These are phyloP conservation scores for Dillenia suffruticosa DNA, from an alignment of 164 flowering plant genomes.

Conservation along the genomic window DNA sequence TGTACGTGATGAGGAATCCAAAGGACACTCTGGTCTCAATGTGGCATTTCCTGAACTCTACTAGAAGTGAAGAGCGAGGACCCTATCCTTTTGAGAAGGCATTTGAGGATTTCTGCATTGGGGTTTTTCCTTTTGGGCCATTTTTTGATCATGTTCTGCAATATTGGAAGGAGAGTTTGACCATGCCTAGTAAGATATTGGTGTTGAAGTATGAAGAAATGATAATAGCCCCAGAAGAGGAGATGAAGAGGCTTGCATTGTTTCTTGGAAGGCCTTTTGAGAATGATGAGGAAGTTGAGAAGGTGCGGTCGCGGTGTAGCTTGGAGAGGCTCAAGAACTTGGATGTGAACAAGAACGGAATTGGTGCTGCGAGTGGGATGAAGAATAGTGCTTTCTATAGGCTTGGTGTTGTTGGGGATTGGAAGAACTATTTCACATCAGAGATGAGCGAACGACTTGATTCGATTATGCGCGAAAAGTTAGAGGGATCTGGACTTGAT, in stretches of 20 bases:
- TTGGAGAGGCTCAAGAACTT: conserved; percentile 4
- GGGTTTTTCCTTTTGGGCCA: conserved; percentile 12
- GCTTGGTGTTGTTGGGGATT: conserved; percentile 28
- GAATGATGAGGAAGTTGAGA: conserved; percentile 4
- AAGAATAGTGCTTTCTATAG: conserved; percentile 20
- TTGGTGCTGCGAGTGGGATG: conserved; percentile 4
- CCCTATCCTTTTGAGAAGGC: conserved; percentile 3
- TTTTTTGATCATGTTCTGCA: conserved; percentile 18
- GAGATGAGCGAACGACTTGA: conserved; percentile 19
- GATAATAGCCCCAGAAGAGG: neutral
- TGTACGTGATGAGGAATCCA: conserved; percentile 17
- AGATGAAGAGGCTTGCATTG: conserved; percentile 9
- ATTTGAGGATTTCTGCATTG: conserved; percentile 12
- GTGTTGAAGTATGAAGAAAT: conserved; percentile 23
- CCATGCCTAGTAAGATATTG: conserved; percentile 10
- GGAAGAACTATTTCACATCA: conserved; percentile 23
- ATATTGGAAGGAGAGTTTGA: conserved; percentile 14
- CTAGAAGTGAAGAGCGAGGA: neutral
- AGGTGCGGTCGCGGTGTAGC: conserved; percentile 6
- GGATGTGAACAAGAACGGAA: conserved; percentile 11
- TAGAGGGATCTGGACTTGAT: conserved; percentile 16
- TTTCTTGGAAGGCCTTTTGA: conserved; percentile 11
- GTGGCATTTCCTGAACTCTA: conserved; percentile 11
- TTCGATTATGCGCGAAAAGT: conserved; percentile 1
- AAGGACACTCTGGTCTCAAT: conserved; percentile 15